Evolutionary conservation across 345 rosid species (phyloP), one percentile per base, ranked within the genome.

Genomic region (Euphorbia pulcherrima): DNA sequence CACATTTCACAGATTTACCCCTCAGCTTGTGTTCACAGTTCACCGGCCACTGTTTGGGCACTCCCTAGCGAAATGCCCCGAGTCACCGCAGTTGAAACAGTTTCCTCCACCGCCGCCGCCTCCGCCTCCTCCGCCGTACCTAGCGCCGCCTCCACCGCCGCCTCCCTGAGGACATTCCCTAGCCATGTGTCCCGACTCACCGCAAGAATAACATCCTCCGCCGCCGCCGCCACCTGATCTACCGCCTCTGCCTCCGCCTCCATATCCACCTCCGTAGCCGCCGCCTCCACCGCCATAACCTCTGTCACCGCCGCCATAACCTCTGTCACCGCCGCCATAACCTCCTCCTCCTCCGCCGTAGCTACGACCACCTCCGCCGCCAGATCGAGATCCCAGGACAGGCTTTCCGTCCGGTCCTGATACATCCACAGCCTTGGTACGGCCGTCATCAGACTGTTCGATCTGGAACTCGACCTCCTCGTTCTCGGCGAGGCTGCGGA

Each of bases 51-150:
- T 76, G 61, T 85, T 87, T 0, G 94, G 86, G 58, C 98, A 92
- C 17, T 92, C 98, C 77, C 98, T 74, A 0, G 98, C 87, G 30
- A 90, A 92, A 72, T 92, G 98, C 0, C 98, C 98, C 0, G 91
- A 75, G 57, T 70, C 89, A 0, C 97, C 97, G 46, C 97, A 92
- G 83, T 77, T 86, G 74, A 84, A 92, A 61, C 97, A 92, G 78
- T 68, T 77, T 4, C 84, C 84, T 0, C 84, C 80, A 0, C 82
- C 86, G 0, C 85, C 87, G 0, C 85, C 83, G 0, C 89, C 84
- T 86, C 73, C 71, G 0, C 81, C 69, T 0, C 81, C 74, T 1
- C 81, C 77, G 11, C 75, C 77, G 0, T 73, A 67, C 68, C 68
- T 64, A 1, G 70, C 75, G 1, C 70, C 75, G 0, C 82, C 79